Conservation (phyloP, 306 rosid genomes). For the Trifolium dubium region DNA sequence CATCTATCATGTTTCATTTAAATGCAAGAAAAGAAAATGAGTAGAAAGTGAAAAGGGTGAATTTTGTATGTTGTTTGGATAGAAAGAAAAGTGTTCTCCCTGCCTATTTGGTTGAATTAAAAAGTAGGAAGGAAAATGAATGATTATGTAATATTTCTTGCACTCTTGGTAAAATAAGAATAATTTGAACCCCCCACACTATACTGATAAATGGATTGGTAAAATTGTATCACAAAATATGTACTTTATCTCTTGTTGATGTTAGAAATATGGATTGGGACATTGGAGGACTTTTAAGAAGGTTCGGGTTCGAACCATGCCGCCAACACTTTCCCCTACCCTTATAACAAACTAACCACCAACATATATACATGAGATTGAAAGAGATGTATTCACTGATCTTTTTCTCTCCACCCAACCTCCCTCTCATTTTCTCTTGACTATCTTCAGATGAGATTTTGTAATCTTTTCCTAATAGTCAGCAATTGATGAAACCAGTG, state of each 20-base stretch:
- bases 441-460: not conserved
- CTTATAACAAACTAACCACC: too few species aligned
- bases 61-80: not conserved
- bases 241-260: not conserved
- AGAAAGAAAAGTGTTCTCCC: not conserved
- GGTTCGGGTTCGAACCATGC: too few species aligned
- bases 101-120: not conserved
- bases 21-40: not conserved
- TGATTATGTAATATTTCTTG: not conserved
- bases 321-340: not conserved
- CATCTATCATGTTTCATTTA: not conserved
- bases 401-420: not conserved
- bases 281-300: too few species aligned
- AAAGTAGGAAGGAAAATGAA: not conserved
- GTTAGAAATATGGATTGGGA: not conserved
- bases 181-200: not conserved
- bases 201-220: not conserved
- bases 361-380: too few species aligned
- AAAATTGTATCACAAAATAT: not conserved
- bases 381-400: not conserved
- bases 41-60: not conserved
- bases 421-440: not conserved
- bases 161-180: not conserved
- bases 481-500: slow-evolving; percentile 11
- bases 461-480: not conserved